Percentiles rank a stretch among this genome's conserved stretches.
phyloP scores from a whole-genome alignment of 2,329 filamentous ascomycete species.

The Acrodontium crateriforme region DNA sequence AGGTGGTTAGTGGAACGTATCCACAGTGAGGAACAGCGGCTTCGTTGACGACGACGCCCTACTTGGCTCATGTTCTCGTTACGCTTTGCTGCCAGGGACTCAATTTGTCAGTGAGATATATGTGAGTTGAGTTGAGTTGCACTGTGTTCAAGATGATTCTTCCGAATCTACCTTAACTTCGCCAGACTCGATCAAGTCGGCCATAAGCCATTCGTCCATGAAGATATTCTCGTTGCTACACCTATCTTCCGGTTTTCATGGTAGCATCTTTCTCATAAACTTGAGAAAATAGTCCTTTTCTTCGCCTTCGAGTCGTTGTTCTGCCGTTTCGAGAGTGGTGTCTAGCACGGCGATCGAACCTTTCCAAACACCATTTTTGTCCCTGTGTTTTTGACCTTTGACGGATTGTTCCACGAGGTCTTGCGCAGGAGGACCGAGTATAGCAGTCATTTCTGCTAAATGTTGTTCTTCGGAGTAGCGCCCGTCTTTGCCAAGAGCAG shows the following conservation, averaged over 20 bases:
- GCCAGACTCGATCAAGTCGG: constrained; percentile 12
- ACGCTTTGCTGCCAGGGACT: no score
- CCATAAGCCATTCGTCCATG: constrained; percentile 13
- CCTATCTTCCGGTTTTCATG: constrained; percentile 23
- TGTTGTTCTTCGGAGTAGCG: constrained; percentile 16
- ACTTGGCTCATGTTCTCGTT: no score
- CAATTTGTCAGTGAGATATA: no score
- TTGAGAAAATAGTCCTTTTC: constrained; percentile 7
- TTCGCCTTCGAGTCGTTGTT: constrained; percentile 9
- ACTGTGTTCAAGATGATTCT: no score
- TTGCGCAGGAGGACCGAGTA: constrained; percentile 14
- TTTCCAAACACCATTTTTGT: constrained; percentile 15
- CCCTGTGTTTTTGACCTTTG: constrained; percentile 8
- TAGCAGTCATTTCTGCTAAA: constrained; percentile 12
- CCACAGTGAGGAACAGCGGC: no score
- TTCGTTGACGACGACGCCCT: no score
- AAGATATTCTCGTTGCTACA: constrained; percentile 10
- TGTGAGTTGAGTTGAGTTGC: no score
- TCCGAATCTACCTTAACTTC: no score
- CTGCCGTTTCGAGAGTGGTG: constrained; percentile 7
- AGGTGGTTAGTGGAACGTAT: no score
- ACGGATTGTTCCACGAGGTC: constrained; percentile 11
- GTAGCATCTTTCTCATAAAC: constrained; percentile 24
- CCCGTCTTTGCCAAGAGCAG: constrained; percentile 10
- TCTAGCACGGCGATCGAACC: constrained; percentile 8